These are phyloP conservation scores for Eucalyptus marginata DNA, from an alignment of 345 rosid genomes.

Conservation along the genomic window DNA sequence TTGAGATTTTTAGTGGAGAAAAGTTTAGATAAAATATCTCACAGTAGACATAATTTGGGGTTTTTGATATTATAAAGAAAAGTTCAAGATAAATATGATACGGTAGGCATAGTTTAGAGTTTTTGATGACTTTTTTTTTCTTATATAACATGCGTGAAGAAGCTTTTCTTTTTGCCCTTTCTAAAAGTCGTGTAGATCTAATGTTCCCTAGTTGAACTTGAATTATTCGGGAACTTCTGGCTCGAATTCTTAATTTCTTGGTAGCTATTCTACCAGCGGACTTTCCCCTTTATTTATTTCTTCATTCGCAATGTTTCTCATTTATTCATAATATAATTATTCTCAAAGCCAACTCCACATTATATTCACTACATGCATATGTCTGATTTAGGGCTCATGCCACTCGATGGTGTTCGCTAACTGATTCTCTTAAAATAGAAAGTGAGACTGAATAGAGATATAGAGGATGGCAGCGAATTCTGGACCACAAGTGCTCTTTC, in stretches of 20 bases:
- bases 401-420: background rate
- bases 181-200: background rate
- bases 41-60: too few species aligned
- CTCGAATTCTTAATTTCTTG: background rate
- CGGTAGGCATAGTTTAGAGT: too few species aligned
- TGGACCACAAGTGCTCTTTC: background rate
- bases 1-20: background rate
- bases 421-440: background rate
- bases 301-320: background rate
- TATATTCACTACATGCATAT: background rate
- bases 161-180: background rate
- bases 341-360: background rate
- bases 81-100: background rate
- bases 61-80: too few species aligned
- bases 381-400: background rate
- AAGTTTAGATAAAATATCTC: too few species aligned
- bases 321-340: background rate
- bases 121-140: background rate
- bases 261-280: background rate
- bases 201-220: background rate
- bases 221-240: background rate
- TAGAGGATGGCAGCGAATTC: accelerated
- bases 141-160: background rate
- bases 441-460: background rate
- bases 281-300: background rate